Conservation (phyloP, 148 eudicot genomes). For the Heliosperma pusillum region DNA sequence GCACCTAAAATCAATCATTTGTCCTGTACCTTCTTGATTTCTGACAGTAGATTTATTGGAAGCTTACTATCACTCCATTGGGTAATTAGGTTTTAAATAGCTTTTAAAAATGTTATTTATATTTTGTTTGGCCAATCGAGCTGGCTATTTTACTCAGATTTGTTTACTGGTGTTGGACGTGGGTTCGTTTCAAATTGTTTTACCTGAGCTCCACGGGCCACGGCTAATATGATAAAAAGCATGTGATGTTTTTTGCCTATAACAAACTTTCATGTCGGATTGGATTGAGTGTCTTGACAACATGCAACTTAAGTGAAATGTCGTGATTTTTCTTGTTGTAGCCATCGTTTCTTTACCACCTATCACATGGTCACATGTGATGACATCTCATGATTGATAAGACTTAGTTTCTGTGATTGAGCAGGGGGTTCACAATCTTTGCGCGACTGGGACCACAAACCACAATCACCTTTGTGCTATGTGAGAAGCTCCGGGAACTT, state of each 20-base stretch:
- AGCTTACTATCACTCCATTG: too few species aligned
- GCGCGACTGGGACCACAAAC: constrained; percentile 94
- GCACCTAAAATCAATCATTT: constrained; percentile 3
- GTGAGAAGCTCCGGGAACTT: constrained; percentile 82
- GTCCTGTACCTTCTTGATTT: not conserved
- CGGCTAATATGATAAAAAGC: not conserved
- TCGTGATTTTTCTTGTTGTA: not conserved
- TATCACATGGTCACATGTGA: not conserved
- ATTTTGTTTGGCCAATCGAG: not conserved
- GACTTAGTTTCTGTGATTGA: constrained; percentile 5
- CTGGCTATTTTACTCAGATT: not conserved
- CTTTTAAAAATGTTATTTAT: too few species aligned
- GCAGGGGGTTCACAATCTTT: constrained; percentile 79
- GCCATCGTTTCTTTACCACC: not conserved
- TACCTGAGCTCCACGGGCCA: not conserved
- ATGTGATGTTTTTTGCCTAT: not conserved
- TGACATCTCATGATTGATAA: not conserved
- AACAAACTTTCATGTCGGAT: not conserved
- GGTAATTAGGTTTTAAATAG: too few species aligned
- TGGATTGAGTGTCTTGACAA: not conserved
- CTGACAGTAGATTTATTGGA: not conserved
- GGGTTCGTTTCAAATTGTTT: not conserved
- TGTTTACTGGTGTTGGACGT: not conserved
- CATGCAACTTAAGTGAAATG: not conserved
- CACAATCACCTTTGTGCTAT: constrained; percentile 68